phyloP scores from a whole-genome alignment of 371 early-diverging fungal genomes.

The Umbelopsis sp. region DNA sequence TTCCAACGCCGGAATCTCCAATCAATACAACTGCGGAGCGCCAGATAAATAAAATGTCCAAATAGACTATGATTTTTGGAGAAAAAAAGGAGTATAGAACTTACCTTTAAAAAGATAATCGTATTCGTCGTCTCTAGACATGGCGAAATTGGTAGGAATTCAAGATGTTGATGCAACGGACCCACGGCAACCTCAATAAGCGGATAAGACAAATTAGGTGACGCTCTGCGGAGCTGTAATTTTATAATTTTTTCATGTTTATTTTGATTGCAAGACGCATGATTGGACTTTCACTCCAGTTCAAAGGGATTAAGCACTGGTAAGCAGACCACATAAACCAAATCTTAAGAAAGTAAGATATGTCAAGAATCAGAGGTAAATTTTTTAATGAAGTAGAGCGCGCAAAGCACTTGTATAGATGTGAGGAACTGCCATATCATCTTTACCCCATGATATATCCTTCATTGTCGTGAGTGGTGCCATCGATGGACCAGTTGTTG shows the following conservation, averaged over 20 bases:
- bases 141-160: conserved; percentile 26
- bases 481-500: too few species aligned
- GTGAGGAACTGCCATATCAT: too few species aligned
- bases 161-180: conserved; percentile 9
- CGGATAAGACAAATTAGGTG: background rate
- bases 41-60: background rate
- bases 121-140: conserved; percentile 95
- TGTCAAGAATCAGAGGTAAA: too few species aligned
- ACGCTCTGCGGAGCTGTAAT: background rate
- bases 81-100: conserved; percentile 2
- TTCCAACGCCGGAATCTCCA: conserved; percentile 99
- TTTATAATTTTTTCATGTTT: background rate
- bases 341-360: too few species aligned
- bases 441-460: too few species aligned
- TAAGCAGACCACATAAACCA: too few species aligned
- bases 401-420: too few species aligned
- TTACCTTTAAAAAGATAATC: conserved; percentile 94
- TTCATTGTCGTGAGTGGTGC: too few species aligned
- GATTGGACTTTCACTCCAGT: too few species aligned
- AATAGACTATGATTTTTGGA: background rate
- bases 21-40: conserved; percentile 91
- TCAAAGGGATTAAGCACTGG: too few species aligned
- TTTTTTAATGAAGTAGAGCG: too few species aligned
- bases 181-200: background rate
- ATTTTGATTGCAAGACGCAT: background rate